Evolutionary conservation across 78 protist species (phyloP).

Genomic region (Isochrysis galbana): DNA sequence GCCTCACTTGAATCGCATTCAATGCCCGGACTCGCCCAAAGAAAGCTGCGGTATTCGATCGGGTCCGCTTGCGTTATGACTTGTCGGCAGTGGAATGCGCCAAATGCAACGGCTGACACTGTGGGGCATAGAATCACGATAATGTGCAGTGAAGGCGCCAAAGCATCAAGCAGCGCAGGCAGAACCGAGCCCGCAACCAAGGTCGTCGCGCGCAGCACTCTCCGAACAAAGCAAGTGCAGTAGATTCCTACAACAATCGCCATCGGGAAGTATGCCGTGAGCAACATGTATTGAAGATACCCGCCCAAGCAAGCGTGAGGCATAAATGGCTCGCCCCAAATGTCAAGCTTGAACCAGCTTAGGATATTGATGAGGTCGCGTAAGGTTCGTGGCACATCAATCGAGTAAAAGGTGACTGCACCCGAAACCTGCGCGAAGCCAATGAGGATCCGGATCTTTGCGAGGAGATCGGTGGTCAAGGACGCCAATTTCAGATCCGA

Average conservation of each 20-base stretch:
- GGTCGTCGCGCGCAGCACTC: neutral
- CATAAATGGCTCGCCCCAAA: neutral
- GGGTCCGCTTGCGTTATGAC: neutral
- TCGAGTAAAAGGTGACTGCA: neutral
- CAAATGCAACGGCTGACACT: neutral
- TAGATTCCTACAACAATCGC: neutral
- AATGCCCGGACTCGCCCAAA: neutral
- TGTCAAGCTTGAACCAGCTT: neutral
- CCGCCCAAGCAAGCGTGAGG: neutral
- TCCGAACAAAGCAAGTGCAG: no score
- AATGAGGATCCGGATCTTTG: neutral
- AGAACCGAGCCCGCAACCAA: neutral
- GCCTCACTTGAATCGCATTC: neutral
- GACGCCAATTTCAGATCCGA: neutral
- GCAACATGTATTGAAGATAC: neutral
- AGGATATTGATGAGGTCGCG: neutral
- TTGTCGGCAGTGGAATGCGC: neutral
- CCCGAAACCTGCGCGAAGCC: neutral
- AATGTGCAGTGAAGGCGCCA: neutral
- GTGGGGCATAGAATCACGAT: neutral
- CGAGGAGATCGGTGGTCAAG: neutral
- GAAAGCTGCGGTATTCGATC: neutral
- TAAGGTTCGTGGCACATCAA: neutral
- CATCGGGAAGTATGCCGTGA: neutral
- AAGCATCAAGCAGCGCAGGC: neutral